Evolutionary conservation across 2,329 filamentous ascomycete species (phyloP).

Genomic region (Apiospora phragmitis): DNA sequence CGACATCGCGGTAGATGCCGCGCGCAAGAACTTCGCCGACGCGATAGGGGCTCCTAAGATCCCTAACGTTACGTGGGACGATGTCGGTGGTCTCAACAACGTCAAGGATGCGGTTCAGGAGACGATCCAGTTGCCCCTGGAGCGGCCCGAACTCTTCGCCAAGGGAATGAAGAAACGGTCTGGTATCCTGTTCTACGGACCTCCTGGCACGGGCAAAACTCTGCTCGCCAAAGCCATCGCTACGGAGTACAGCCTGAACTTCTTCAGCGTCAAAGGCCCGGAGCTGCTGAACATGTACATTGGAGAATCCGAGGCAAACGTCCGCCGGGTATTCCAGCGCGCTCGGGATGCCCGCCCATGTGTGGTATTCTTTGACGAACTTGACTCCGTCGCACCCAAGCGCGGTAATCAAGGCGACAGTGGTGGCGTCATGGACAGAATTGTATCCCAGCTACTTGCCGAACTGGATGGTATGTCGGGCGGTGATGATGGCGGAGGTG

Average conservation of each 20-base stretch:
- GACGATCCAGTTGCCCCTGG: slow-evolving; percentile 90
- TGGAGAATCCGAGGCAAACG: slow-evolving; percentile 90
- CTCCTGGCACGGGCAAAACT: slow-evolving; percentile 89
- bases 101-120: slow-evolving; percentile 98
- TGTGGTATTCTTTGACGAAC: slow-evolving; percentile 90
- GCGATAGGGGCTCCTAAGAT: slow-evolving; percentile 98
- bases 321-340: slow-evolving; percentile 83
- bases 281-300: slow-evolving; percentile 96
- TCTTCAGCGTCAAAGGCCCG: slow-evolving; percentile 91
- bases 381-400: slow-evolving; percentile 93
- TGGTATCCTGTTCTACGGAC: slow-evolving; percentile 89
- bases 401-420: slow-evolving; percentile 96
- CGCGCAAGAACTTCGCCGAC: slow-evolving; percentile 96
- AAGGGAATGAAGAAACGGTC: slow-evolving; percentile 98
- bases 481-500: slow-evolving; percentile 75
- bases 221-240: slow-evolving; percentile 91
- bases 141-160: slow-evolving; percentile 89
- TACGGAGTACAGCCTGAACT: slow-evolving; percentile 91
- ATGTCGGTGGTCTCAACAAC: slow-evolving; percentile 89
- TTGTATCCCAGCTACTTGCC: slow-evolving; percentile 90
- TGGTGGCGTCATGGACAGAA: slow-evolving; percentile 96
- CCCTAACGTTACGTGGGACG: slow-evolving; percentile 93
- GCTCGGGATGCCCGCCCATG: slow-evolving; percentile 84
- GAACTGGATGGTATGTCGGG: slow-evolving; percentile 98
- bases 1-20: slow-evolving; percentile 89